Evolutionary conservation across 2,329 filamentous ascomycete species (phyloP), one percentile per base, ranked within the genome.

Genomic region (Fusarium azukiicola): DNA sequence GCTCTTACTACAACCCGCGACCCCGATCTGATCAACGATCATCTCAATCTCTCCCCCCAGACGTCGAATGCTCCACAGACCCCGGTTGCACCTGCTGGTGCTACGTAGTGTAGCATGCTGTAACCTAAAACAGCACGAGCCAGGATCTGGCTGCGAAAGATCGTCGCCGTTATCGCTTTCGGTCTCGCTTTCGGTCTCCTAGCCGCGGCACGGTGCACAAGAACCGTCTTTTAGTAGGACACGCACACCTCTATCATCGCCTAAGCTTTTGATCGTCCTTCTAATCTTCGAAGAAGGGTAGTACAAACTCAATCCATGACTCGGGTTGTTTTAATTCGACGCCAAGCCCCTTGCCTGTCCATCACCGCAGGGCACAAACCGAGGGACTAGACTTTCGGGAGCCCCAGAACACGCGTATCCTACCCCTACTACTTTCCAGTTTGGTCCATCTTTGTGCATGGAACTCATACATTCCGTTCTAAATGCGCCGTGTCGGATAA

Each of bases 351-450:
- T 61, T 61, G 38, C 36, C 38, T 40, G 21, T 9, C 36, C 7
- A 23, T n/a, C 10, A 36, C 56, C 36, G 40, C n/a, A 23, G 44
- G 44, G 44, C 44, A 47, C 17, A 19, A 46, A 19, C 36, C 36
- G 54, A 61, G 36, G 54, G 36, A 21, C 21, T 61, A 61, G 54
- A 58, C 54, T 58, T 58, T 58, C 32, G 54, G 54, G 36, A 58
- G 54, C 54, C 38, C 54, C n/a, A 6, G 54, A 42, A 61, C 3
- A 61, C 56, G 56, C 56, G 56, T 61, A 61, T 61, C 56, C 38
- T 23, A 40, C 56, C 56, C 56, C 36, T 23, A 21, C 36, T 5
- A 36, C 3, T 42, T 61, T 61, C 36, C 36, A 5, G 14, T 42
- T 36, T 2, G 14, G 56, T 42, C 3, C 36, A 61, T 42, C 40